Evolutionary conservation across 345 rosid genomes (phyloP).

Genomic region (Populus tremula): DNA sequence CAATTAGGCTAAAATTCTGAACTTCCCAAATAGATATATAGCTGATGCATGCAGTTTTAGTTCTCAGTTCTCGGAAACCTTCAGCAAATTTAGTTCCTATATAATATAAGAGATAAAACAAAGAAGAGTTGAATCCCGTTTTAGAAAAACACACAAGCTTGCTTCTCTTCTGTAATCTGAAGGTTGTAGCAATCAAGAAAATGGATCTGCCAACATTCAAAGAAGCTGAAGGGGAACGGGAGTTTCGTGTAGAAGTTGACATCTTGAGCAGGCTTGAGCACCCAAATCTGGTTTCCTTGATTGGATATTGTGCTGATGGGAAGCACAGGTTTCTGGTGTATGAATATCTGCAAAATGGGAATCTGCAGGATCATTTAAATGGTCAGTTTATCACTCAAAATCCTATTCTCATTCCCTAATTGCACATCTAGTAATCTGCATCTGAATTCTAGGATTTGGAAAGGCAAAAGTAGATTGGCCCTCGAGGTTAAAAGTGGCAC

Average conservation of each 20-base stretch:
- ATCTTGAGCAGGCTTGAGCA: constrained; percentile 93
- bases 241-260: constrained; percentile 94
- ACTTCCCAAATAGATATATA: background rate
- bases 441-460: constrained; percentile 52
- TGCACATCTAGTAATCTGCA: constrained; percentile 11
- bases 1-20: background rate
- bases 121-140: background rate
- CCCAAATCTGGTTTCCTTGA: constrained; percentile 82
- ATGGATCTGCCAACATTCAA: constrained; percentile 85
- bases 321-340: constrained; percentile 90
- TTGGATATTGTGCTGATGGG: constrained; percentile 93
- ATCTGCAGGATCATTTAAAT: constrained; percentile 91
- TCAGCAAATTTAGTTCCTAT: background rate
- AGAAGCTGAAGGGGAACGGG: constrained; percentile 88
- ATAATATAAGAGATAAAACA: background rate
- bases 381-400: constrained; percentile 45
- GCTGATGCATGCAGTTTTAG: background rate
- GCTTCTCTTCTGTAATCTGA: constrained; percentile 25
- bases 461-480: constrained; percentile 88
- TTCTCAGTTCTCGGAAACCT: background rate
- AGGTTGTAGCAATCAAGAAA: constrained; percentile 97
- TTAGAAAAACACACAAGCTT: background rate
- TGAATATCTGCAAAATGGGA: constrained; percentile 87
- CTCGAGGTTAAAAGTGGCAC: constrained; percentile 69
- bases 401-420: constrained; percentile 5